phyloP scores from a whole-genome alignment of 2,329 filamentous ascomycete species.

The Trichoderma brevicompactum region DNA sequence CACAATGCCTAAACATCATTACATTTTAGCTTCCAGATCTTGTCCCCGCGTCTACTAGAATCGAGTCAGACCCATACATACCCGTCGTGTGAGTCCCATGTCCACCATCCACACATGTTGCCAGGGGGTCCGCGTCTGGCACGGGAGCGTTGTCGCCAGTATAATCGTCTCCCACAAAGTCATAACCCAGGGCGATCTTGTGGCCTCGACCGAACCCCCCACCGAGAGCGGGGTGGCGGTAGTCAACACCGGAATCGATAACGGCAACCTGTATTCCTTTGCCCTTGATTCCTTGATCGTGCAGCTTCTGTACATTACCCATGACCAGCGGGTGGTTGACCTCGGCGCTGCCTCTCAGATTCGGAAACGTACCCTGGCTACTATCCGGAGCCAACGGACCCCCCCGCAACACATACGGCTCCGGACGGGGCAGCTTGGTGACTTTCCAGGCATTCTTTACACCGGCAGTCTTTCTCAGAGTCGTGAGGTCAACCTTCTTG shows the following conservation, averaged over 20 bases:
- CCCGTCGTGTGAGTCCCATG: constrained; percentile 35
- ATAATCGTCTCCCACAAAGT: constrained; percentile 36
- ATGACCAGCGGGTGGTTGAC: constrained; percentile 22
- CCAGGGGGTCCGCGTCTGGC: constrained; percentile 33
- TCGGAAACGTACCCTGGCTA: not conserved
- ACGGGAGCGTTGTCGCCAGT: constrained; percentile 30
- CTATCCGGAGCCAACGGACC: not conserved
- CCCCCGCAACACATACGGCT: not conserved
- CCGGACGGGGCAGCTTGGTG: not conserved
- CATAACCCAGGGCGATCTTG: constrained; percentile 36
- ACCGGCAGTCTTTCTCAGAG: constrained; percentile 2
- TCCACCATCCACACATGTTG: constrained; percentile 28
- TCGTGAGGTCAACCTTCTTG: not conserved
- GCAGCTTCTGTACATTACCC: constrained; percentile 31
- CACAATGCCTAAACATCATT: constrained; percentile 36
- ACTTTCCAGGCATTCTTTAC: constrained; percentile 24
- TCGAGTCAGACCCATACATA: constrained; percentile 15
- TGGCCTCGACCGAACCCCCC: constrained; percentile 61
- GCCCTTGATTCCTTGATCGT: constrained; percentile 28
- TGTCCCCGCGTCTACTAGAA: not conserved
- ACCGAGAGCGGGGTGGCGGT: constrained; percentile 62
- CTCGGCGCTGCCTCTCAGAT: not conserved
- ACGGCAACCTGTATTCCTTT: constrained; percentile 30
- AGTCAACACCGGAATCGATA: constrained; percentile 51
- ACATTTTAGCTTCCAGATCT: constrained; percentile 22